Evolutionary conservation across 164 flowering plant genomes (phyloP).

Genomic region (Buxus sempervirens): DNA sequence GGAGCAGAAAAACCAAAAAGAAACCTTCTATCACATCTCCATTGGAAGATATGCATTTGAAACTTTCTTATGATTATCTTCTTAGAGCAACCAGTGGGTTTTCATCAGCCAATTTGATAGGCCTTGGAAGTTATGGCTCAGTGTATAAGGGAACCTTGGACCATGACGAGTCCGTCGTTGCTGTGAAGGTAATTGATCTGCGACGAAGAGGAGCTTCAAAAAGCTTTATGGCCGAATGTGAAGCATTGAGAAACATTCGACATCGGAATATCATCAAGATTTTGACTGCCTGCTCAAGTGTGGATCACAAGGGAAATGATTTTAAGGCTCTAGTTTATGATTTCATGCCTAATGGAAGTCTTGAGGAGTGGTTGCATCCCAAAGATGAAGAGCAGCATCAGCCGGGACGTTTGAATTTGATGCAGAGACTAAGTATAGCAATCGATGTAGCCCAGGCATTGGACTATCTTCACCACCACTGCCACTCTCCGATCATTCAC

Average conservation of each 20-base stretch:
- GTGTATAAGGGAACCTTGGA: constrained; percentile 28
- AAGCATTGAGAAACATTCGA: constrained; percentile 24
- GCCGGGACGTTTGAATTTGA: constrained; percentile 16
- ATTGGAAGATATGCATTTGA: neutral
- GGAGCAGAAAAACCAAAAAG: constrained; percentile 5
- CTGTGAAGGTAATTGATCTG: constrained; percentile 35
- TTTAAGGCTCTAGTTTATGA: constrained; percentile 32
- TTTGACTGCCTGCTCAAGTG: constrained; percentile 25
- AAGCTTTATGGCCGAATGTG: constrained; percentile 32
- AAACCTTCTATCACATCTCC: neutral
- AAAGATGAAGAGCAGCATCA: neutral
- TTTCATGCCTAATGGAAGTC: constrained; percentile 35
- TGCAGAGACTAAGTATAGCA: constrained; percentile 29
- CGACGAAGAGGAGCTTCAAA: constrained; percentile 23
- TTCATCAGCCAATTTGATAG: constrained; percentile 25
- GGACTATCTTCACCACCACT: constrained; percentile 34
- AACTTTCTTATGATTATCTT: constrained; percentile 23
- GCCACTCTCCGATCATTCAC: constrained; percentile 24
- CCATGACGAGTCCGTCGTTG: constrained; percentile 16
- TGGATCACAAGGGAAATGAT: constrained; percentile 28
- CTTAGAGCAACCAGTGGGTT: constrained; percentile 25
- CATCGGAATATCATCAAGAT: constrained; percentile 39
- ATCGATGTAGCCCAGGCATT: constrained; percentile 34
- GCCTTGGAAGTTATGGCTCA: constrained; percentile 34
- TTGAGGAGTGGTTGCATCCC: constrained; percentile 34